Evolutionary conservation across 2,329 filamentous ascomycete genomes (phyloP).

Genomic region (Trichophyton simii): DNA sequence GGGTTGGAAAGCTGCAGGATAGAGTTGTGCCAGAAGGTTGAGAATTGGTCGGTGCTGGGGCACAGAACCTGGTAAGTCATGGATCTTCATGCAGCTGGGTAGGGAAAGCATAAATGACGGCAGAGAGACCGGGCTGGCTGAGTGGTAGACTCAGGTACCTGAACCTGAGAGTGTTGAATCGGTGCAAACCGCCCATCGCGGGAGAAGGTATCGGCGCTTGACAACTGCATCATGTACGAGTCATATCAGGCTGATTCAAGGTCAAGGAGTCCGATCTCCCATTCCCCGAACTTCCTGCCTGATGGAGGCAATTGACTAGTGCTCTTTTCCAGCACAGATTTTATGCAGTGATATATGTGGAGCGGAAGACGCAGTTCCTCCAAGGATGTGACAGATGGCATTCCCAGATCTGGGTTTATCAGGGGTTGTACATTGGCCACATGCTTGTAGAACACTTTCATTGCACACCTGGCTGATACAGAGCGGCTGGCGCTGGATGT

Average conservation of each 20-base stretch:
- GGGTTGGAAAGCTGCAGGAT: background rate
- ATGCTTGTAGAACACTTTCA: constrained; percentile 45
- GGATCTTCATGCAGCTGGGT: background rate
- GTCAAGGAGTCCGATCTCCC: constrained; percentile 42
- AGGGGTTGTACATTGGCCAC: constrained; percentile 21
- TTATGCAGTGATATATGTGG: constrained; percentile 28
- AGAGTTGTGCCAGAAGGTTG: background rate
- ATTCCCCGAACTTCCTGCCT: constrained; percentile 42
- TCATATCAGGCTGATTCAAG: constrained; percentile 16
- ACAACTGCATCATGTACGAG: background rate
- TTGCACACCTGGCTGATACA: constrained; percentile 33
- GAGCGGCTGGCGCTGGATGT: constrained; percentile 4
- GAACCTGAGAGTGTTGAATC: constrained; percentile 25
- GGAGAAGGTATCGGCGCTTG: background rate
- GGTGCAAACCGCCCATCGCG: background rate
- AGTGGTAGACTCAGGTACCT: background rate
- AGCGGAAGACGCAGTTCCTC: constrained; percentile 38
- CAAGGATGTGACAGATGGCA: constrained; percentile 31
- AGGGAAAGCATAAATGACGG: background rate
- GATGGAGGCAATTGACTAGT: constrained; percentile 36
- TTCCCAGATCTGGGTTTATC: constrained; percentile 26
- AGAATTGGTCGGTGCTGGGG: background rate
- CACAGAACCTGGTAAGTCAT: background rate
- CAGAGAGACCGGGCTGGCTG: background rate
- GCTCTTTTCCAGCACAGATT: constrained; percentile 26